Evolutionary conservation across 148 eudicot species (phyloP), one percentile per base, ranked within the genome.

Genomic region (Hydrangea macrophylla): DNA sequence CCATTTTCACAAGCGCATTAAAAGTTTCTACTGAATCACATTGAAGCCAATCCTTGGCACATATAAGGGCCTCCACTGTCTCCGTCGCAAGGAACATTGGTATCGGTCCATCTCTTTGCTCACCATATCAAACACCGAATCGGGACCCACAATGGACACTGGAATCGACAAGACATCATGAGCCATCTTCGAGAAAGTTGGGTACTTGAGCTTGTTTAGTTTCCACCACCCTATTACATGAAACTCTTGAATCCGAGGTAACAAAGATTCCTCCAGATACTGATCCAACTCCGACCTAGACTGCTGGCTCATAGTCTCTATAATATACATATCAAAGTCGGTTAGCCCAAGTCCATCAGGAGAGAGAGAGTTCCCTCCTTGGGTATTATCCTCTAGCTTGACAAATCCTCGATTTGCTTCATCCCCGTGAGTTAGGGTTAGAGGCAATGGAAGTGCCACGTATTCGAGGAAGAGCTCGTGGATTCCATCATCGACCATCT

Each of bases 181-280:
- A 9, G 98, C 98, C 98, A 94, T 90, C 78, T 88, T 90, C 1
- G 97, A 94, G 8, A 94, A 87, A 11, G 89, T 93, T 0, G 98
- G 98, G 73, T 93, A 93, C 86, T 93, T 93, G 55, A 79, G 67
- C 73, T 80, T 78, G 83, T 93, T 90, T 6, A 93, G 77, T 62
- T 85, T 93, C 98, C 98, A 93, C 98, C 98, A 93, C 26, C 96
- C 95, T 10, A 93, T 53, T 40, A 93, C 96, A 64, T 93, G 96
- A 66, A 93, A 88, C 70, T 90, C 98, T 23, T 82, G 90, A 27
- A 88, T 81, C 6, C 96, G 76, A 0, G 98, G 98, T 70, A 93
- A 70, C 28, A 94, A 79, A 10, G 97, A 90, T 84, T 94, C 98
- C 73, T 94, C 96, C 83, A 94, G 66, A 68, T 94, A 94, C 76